Evolutionary conservation across 2,329 filamentous ascomycete genomes (phyloP).

Genomic region (Zymoseptoria pseudotritici): DNA sequence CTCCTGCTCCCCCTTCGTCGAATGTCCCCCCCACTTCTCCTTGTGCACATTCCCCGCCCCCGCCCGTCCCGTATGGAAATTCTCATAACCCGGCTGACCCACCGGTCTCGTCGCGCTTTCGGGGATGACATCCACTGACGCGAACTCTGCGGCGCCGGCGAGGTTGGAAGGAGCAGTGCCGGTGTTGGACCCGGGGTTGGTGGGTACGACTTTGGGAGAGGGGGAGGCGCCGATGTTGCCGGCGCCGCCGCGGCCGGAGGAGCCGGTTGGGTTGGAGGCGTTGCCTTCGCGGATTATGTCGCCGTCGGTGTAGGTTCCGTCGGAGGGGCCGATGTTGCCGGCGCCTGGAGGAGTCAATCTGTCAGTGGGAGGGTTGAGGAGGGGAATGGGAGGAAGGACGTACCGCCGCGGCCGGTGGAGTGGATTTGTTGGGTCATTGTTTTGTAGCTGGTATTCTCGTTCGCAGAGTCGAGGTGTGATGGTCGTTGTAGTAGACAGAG

Average conservation of each 20-base stretch:
- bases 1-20: slow-evolving; percentile 22
- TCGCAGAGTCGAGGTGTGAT: too few species aligned
- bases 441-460: neutral
- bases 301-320: slow-evolving; percentile 39
- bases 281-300: slow-evolving; percentile 41
- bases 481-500: neutral
- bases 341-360: slow-evolving; percentile 37
- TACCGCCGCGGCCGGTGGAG: slow-evolving; percentile 54
- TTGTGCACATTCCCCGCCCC: slow-evolving; percentile 42
- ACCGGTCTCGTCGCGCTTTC: slow-evolving; percentile 34
- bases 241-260: slow-evolving; percentile 31
- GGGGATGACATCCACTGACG: slow-evolving; percentile 37
- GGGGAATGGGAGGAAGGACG: slow-evolving; percentile 7
- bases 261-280: slow-evolving; percentile 32
- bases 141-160: slow-evolving; percentile 3
- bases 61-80: slow-evolving; percentile 44
- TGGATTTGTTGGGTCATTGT: slow-evolving; percentile 21
- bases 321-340: slow-evolving; percentile 51
- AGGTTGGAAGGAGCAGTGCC: neutral
- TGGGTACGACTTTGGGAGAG: neutral
- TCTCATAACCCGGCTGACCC: slow-evolving; percentile 31
- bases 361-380: slow-evolving; percentile 1
- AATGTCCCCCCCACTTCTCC: slow-evolving; percentile 43
- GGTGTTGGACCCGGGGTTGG: slow-evolving; percentile 4
- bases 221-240: slow-evolving; percentile 35